phyloP scores from a whole-genome alignment of 805 yeast genomes.

The Cyberlindnera suaveolens region DNA sequence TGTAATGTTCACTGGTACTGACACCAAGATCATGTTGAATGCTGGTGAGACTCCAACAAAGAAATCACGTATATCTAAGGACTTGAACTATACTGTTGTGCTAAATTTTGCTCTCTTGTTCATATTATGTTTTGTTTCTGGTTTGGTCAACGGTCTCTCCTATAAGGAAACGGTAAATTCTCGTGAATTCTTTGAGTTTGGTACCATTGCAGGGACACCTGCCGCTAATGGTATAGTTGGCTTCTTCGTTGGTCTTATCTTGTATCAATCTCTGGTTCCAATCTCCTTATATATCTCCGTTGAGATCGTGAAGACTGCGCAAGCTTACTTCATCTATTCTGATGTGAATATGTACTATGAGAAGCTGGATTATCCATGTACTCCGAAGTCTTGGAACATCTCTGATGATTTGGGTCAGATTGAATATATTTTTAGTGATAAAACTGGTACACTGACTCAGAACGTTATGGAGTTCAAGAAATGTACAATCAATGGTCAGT shows the following conservation, averaged over 20 bases:
- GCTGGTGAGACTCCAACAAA: constrained; percentile 78
- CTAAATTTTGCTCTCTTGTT: constrained; percentile 62
- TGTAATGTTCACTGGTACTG: constrained; percentile 71
- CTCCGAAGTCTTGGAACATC: constrained; percentile 80
- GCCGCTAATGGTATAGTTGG: constrained; percentile 63
- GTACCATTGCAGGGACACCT: constrained; percentile 60
- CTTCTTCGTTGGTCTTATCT: constrained; percentile 69
- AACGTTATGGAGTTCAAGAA: constrained; percentile 83
- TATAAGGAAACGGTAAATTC: constrained; percentile 44
- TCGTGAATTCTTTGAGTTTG: constrained; percentile 61
- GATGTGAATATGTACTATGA: constrained; percentile 69
- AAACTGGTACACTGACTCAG: constrained; percentile 80
- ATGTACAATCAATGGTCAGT: constrained; percentile 65
- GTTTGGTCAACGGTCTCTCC: constrained; percentile 63
- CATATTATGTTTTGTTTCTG: constrained; percentile 61
- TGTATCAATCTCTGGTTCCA: constrained; percentile 77
- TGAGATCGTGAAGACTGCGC: constrained; percentile 77
- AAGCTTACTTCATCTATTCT: constrained; percentile 73
- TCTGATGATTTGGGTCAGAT: constrained; percentile 84
- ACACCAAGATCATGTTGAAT: constrained; percentile 76
- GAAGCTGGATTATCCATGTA: constrained; percentile 69
- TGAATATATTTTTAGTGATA: constrained; percentile 79
- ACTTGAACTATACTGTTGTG: constrained; percentile 62
- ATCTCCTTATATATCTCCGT: constrained; percentile 77
- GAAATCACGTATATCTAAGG: constrained; percentile 65